Percentiles rank a stretch among this genome's conserved stretches.
Conservation (phyloP, 1,284 basidiomycete species). For the Ganoderma multipileum region DNA sequence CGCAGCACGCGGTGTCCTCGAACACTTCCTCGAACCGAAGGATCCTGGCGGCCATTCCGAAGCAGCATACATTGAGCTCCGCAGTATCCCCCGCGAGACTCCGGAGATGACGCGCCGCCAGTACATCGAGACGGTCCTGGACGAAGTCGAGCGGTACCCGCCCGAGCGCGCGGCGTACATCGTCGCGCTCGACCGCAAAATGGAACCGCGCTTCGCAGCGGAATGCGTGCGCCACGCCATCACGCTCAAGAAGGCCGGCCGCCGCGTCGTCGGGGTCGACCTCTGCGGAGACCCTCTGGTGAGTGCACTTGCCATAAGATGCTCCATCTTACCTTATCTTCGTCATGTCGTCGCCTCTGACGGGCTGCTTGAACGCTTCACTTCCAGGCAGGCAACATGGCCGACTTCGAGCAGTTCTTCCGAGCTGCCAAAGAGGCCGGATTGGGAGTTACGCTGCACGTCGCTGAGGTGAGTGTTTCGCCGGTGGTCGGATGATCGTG, state of each 20-base stretch:
- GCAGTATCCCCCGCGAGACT: slow-evolving; percentile 71
- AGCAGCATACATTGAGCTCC: slow-evolving; percentile 76
- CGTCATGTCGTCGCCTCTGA: neutral
- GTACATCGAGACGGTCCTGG: slow-evolving; percentile 73
- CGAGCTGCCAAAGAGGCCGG: slow-evolving; percentile 61
- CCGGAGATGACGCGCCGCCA: slow-evolving; percentile 57
- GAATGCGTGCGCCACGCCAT: slow-evolving; percentile 69
- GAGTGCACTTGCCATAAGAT: slow-evolving; percentile 20
- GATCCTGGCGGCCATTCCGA: slow-evolving; percentile 46
- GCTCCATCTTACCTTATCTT: neutral
- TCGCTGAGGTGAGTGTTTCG: slow-evolving; percentile 68
- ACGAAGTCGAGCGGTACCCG: slow-evolving; percentile 65
- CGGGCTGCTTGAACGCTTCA: neutral
- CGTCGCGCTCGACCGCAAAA: slow-evolving; percentile 76
- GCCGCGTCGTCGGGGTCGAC: slow-evolving; percentile 79
- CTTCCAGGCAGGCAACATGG: slow-evolving; percentile 61
- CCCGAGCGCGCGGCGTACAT: slow-evolving; percentile 62
- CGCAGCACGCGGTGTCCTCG: slow-evolving; percentile 68
- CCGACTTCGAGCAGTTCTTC: slow-evolving; percentile 59
- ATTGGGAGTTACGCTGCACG: slow-evolving; percentile 76
- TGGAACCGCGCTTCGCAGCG: slow-evolving; percentile 54
- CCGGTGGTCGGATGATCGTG: neutral
- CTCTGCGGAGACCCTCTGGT: slow-evolving; percentile 78
- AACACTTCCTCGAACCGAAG: slow-evolving; percentile 57
- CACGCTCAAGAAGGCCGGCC: slow-evolving; percentile 58